Evolutionary conservation across 1,139 yeast genomes (phyloP).

Genomic region (Pneumocystis canis): DNA sequence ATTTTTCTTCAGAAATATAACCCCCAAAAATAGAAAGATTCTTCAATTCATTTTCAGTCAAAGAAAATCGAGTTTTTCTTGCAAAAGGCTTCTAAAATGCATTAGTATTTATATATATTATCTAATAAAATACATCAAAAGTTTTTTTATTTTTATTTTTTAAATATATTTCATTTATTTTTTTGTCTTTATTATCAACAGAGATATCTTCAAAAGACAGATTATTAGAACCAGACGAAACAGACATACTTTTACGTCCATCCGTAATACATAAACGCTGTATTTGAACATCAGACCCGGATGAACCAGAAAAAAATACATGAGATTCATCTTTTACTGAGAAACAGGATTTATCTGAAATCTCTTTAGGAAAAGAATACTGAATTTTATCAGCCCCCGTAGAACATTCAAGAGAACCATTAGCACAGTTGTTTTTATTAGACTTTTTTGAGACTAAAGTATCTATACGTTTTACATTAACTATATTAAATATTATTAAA

Average conservation of each 20-base stretch:
- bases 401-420: background rate
- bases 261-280: background rate
- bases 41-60: background rate
- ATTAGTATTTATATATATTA: background rate
- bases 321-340: background rate
- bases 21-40: constrained; percentile 1
- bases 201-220: background rate
- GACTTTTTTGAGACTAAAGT: background rate
- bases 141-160: background rate
- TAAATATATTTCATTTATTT: background rate
- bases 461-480: background rate
- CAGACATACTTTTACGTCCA: background rate
- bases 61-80: background rate
- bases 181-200: background rate
- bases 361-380: background rate
- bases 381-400: background rate
- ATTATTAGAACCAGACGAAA: background rate
- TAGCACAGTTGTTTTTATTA: background rate
- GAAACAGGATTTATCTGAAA: background rate
- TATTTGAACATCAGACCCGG: background rate
- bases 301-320: background rate
- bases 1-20: background rate
- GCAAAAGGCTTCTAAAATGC: background rate
- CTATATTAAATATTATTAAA: background rate
- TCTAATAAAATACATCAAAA: background rate